Base-by-base conservation (phyloP, 208 protist species). In the Trypanosoma brucei region DNA sequence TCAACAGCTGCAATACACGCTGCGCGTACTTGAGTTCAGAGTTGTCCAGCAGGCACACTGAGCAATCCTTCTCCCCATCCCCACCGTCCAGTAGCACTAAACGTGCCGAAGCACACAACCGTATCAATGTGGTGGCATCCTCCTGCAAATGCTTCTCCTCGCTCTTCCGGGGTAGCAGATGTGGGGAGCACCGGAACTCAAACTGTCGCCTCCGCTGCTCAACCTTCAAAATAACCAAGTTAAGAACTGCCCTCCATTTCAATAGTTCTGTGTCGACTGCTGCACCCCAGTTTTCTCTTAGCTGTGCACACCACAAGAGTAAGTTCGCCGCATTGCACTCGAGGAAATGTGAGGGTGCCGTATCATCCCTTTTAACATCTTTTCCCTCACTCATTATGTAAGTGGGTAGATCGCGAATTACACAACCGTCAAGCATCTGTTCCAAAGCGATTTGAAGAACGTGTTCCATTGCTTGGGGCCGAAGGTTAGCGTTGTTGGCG, bases 201-300 rank as follows among this genome's bases (percentile, higher is more conserved):
- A 48, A 60, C 11, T 35, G 6, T 30, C 35, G 31, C 34, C 67
- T 61, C 22, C 61, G 68, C 48, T 67, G 59, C 44, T 53, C 36
- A 46, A 67, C 30, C 37, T 60, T 49, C 22, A 55, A 52, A 9
- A 73, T 49, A 6, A 54, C 48, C 0, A 73, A 39, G 30, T 30
- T 34, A 9, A 40, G 44, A 1, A 63, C 60, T 11, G 61, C 61
- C 42, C 61, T 55, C 68, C 68, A 73, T 48, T 73, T 73, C 45
- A 46, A 39, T 11, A 73, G n/a, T 37, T 73, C 60, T 33, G 22
- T 54, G 22, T 7, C 46, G 11, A 48, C 2, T 45, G 11, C 40
- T 38, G 55, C 3, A n/a, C 31, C 22, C 50, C 50, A 54, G 22
- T 33, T 57, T 34, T 55, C 30, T n/a, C 54, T 52, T 45, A 72